These are phyloP conservation scores for Ceratobasidium sp. DNA, from an alignment of 1,284 basidiomycete genomes.

Conservation along the genomic window DNA sequence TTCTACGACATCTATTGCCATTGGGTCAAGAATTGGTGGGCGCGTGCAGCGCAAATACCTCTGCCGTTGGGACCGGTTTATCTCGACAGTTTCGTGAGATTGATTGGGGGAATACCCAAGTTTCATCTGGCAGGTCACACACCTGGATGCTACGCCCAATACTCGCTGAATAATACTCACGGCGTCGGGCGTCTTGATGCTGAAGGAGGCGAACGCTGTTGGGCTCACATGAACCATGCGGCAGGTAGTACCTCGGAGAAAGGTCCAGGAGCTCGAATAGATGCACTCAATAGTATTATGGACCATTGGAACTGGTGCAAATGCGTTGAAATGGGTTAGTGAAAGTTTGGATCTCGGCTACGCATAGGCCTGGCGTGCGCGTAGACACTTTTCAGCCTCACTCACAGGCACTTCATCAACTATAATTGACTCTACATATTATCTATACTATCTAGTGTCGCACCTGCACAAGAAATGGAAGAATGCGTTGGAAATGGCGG, in stretches of 20 bases:
- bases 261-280: background rate
- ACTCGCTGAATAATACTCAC: background rate
- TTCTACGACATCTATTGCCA: constrained; percentile 21
- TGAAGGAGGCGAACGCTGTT: constrained; percentile 4
- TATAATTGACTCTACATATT: background rate
- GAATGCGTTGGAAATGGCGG: background rate
- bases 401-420: background rate
- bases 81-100: no score
- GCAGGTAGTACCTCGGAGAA: constrained; percentile 12
- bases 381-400: no score
- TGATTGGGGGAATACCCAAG: background rate
- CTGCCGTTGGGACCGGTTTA: background rate
- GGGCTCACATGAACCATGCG: constrained; percentile 19
- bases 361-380: background rate
- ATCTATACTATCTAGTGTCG: background rate
- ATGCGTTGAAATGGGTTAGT: background rate
- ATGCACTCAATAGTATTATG: constrained; percentile 5
- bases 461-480: background rate
- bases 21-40: background rate
- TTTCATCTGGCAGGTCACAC: constrained; percentile 23
- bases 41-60: background rate
- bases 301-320: constrained; percentile 30
- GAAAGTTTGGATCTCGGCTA: background rate
- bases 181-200: constrained; percentile 3
- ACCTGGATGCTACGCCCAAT: background rate